A percentile compares a stretch with the other conserved stretches of the same genome.
Evolutionary conservation across 2,329 filamentous ascomycete species (phyloP).

Genomic region (Exophiala viscosa): DNA sequence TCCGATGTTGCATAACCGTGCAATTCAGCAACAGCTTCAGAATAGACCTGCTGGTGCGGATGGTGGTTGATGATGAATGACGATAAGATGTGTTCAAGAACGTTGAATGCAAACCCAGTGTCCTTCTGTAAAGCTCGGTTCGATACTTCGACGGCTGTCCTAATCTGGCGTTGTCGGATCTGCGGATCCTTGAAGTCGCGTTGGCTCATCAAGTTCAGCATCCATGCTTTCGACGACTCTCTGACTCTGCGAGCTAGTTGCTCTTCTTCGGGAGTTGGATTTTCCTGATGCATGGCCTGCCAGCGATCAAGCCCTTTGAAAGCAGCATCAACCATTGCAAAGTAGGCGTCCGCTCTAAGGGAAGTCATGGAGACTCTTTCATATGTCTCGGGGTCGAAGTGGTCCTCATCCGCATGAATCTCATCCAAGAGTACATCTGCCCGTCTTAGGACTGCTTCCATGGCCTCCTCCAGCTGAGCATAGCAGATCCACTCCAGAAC

Average conservation of each 20-base stretch:
- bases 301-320: conserved; percentile 86
- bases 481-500: conserved; percentile 84
- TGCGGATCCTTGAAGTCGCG: conserved; percentile 64
- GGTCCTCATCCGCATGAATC: conserved; percentile 38
- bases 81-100: conserved; percentile 85
- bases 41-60: conserved; percentile 64
- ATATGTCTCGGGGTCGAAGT: conserved; percentile 35
- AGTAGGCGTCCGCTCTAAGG: conserved; percentile 80
- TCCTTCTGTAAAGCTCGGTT: conserved; percentile 75
- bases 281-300: conserved; percentile 52
- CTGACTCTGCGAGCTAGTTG: conserved; percentile 39
- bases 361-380: conserved; percentile 50
- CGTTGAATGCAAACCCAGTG: conserved; percentile 76
- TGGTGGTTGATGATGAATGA: conserved; percentile 72
- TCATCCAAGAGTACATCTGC: conserved; percentile 67
- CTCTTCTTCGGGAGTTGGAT: conserved; percentile 46
- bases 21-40: conserved; percentile 84
- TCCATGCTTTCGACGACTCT: conserved; percentile 40
- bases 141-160: conserved; percentile 79
- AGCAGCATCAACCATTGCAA: conserved; percentile 81
- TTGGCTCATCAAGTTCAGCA: conserved; percentile 37
- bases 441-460: conserved; percentile 78
- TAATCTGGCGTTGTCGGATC: conserved; percentile 75
- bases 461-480: conserved; percentile 75
- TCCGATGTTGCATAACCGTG: conserved; percentile 82